Conservation (phyloP, 495 filamentous ascomycete genomes). For the Ascobolus immersus region DNA sequence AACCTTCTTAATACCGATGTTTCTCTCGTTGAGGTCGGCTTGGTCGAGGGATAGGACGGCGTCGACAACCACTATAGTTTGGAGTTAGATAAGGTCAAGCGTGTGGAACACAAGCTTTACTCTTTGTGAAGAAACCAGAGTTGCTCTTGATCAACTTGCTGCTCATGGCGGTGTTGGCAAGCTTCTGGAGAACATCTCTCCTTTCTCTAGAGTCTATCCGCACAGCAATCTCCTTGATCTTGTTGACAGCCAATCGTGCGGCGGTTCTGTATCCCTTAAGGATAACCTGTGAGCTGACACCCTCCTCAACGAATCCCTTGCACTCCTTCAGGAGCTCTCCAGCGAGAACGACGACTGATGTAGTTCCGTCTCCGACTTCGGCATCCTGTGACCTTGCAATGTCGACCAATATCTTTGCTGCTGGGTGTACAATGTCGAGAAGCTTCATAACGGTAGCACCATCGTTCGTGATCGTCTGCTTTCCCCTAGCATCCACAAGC, state of each 20-base stretch:
- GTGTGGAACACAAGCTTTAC: constrained; percentile 21
- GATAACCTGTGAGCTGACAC: constrained; percentile 89
- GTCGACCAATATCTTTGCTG: constrained; percentile 90
- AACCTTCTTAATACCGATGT: constrained; percentile 95
- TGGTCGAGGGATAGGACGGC: constrained; percentile 93
- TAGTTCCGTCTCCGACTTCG: constrained; percentile 93
- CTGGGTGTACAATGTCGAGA: constrained; percentile 92
- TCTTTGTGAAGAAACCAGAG: constrained; percentile 89
- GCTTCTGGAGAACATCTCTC: constrained; percentile 64
- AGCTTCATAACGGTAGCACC: constrained; percentile 99
- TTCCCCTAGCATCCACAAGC: constrained; percentile 84
- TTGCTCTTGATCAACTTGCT: constrained; percentile 98
- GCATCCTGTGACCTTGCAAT: constrained; percentile 97
- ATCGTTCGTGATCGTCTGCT: constrained; percentile 95
- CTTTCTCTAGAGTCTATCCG: constrained; percentile 64
- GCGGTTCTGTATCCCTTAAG: constrained; percentile 86
- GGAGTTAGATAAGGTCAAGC: constrained; percentile 2
- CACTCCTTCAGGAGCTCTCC: constrained; percentile 93
- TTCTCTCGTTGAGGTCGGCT: constrained; percentile 86
- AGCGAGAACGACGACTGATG: constrained; percentile 83
- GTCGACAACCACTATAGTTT: constrained; percentile 67
- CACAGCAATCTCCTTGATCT: constrained; percentile 90
- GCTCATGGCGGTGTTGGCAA: constrained; percentile 96
- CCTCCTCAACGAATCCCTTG: constrained; percentile 82
- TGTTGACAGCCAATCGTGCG: constrained; percentile 81